Base-by-base conservation (phyloP, 2,329 filamentous ascomycete genomes). In the Fusarium redolens region DNA sequence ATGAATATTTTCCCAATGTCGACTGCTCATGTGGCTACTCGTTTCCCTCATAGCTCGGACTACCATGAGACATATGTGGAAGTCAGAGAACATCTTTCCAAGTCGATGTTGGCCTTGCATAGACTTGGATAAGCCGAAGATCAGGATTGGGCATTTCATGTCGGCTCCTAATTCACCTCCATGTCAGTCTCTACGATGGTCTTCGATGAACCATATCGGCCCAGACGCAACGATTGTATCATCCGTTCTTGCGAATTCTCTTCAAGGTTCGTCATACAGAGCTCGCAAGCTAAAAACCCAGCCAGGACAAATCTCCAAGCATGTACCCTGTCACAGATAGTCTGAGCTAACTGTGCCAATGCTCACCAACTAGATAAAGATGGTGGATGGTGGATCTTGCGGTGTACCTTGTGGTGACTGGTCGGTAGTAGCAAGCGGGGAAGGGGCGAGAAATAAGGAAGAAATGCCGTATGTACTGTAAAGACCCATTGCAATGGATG, bases 311-410 rank as follows among this genome's bases (percentile, higher is more conserved):
- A 48, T 50, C 20, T 47, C 33, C 43, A 59, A 38, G 57, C 68
- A 59, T 48, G 55, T 64, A 60, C 68, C 64, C 64, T 74, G 64
- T 62, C 64, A 74, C 68, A 74, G 52, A 33, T 57, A 60, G 41
- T 47, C 33, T 50, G 41, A 58, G 63, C 48, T 62, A 66, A 59
- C 55, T 44, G 22, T 50, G 48, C 41, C 51, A 43, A 38, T 58
- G 45, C 61, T 67, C 59, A 62, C 51, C 57, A 71, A 59, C 44
- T 57, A 43, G 28, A 68, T 62, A 45, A 51, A 72, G 47, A 54
- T 69, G 55, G 59, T 66, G 68, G 67, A 67, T 71, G 67, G 70
- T 73, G 71, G 71, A 73, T 71, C 66, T 74, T 41, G 52, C 51
- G 43, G 68, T 71, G 56, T 37, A 47, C 61, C 44, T 71, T 37